Evolutionary conservation across 2,329 filamentous ascomycete genomes (phyloP), one percentile per base, ranked within the genome.

Genomic region (Arthroderma sp.): DNA sequence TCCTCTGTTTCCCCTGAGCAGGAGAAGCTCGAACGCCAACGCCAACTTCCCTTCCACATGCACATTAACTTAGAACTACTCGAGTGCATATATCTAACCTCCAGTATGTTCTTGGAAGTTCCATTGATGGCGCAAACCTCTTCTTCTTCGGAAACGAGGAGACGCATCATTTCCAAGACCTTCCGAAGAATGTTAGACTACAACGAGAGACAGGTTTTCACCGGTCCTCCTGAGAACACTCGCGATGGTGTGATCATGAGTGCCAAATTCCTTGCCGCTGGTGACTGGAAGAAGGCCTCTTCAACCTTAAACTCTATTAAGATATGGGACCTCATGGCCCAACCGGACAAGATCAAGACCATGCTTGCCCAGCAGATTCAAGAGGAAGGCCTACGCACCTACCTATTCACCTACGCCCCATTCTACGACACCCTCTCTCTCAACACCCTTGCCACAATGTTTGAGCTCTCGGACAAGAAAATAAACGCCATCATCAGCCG

Each of bases 151-250:
- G 91, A 98, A 62, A 79, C 96, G 64, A 93, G 86, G 77, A 95
- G 95, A 77, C 81, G 89, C 50, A 79, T 96, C 59, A 96, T 98
- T 65, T 95, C 88, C 75, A 98, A 98, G 78, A 96, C 91, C 3
- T 98, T 96, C 76, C 85, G 91, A 57, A 86, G 91, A 55, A 94
- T 98, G 84, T 78, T 98, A 55, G 93, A 98, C 69, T 98, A 98
- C 73, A 91, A 96, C 65, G 91, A 98, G 77, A 82, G 91, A 57
- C 91, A 98, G 66, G 94, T 98, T 64, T 98, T 98, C 73, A 96
- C 88, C 28, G 91, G 91, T 1, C 91, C 91, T 7, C 89, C 91
- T 1, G 91, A 98, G 75, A 98, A 98, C 73, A 98, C 93, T 29
- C 83, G 91, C 55, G 91, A 98, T 67, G 91, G 96, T 61, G 89